These are phyloP conservation scores for Alloteropsis angusta DNA, from an alignment of 202 grass and related monocot genomes.

Conservation along the genomic window DNA sequence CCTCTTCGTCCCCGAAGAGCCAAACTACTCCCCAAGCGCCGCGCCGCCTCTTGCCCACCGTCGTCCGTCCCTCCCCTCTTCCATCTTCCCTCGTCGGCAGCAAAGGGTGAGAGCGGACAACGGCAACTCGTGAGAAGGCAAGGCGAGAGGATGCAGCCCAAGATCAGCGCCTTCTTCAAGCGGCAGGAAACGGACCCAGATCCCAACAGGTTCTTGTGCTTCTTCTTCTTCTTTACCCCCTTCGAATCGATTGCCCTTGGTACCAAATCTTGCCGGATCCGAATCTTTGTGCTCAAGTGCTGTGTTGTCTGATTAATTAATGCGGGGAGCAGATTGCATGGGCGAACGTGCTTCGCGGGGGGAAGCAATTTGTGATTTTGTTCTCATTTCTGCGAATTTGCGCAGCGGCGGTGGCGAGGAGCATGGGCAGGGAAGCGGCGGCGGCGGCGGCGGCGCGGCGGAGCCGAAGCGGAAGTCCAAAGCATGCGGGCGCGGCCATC, in stretches of 20 bases:
- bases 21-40: neutral
- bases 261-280: neutral
- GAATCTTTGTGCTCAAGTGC: neutral
- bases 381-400: neutral
- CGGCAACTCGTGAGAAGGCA: neutral
- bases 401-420: neutral
- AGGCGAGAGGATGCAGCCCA: constrained; percentile 40
- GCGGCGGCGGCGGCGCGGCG: too few species aligned
- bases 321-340: neutral
- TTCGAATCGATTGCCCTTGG: neutral
- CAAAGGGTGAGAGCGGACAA: neutral
- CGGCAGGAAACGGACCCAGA: neutral
- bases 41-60: neutral
- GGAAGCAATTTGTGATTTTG: neutral
- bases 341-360: neutral
- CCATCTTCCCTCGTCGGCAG: neutral
- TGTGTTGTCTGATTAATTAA: neutral
- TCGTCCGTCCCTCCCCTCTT: neutral
- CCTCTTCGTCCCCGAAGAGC: neutral
- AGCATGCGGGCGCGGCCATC: neutral
- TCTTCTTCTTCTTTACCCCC: neutral
- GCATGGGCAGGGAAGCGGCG: neutral
- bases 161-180: constrained; percentile 75
- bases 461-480: constrained; percentile 12
- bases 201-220: constrained; percentile 28